These are phyloP conservation scores for Botryococcus braunii DNA, from an alignment of 163 green algal genomes.

Conservation along the genomic window DNA sequence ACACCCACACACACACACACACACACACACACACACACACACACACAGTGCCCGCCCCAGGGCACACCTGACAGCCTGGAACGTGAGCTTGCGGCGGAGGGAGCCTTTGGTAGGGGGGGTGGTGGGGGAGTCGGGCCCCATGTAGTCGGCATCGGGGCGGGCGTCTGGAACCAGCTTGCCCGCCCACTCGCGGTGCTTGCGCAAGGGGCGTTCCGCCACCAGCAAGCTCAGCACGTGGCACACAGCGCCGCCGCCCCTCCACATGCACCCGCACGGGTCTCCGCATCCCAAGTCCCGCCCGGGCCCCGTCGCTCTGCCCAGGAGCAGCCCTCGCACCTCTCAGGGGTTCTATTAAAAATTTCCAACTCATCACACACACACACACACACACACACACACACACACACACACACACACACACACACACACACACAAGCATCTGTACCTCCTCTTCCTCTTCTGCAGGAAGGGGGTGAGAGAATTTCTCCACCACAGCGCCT, in stretches of 20 bases:
- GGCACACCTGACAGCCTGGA: neutral
- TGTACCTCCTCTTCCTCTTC: too few species aligned
- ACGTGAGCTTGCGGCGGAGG: neutral
- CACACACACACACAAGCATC: too few species aligned
- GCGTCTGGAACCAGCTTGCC: neutral
- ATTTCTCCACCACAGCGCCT: too few species aligned
- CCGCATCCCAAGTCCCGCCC: too few species aligned
- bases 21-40: neutral
- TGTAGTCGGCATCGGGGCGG: neutral
- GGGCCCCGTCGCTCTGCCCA: too few species aligned
- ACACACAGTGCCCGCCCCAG: neutral
- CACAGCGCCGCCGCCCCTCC: neutral
- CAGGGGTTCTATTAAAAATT: too few species aligned
- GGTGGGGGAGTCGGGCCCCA: neutral
- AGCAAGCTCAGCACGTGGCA: neutral
- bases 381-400: too few species aligned
- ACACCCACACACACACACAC: neutral
- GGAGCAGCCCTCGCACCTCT: too few species aligned
- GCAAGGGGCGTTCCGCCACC: slow-evolving; percentile 3
- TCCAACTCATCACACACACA: too few species aligned
- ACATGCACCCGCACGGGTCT: neutral
- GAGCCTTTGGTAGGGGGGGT: neutral
- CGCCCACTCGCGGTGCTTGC: slow-evolving; percentile 1
- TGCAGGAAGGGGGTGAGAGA: too few species aligned
- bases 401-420: too few species aligned